phyloP scores from a whole-genome alignment of 2,329 filamentous ascomycete genomes.

The Fusarium sp. region DNA sequence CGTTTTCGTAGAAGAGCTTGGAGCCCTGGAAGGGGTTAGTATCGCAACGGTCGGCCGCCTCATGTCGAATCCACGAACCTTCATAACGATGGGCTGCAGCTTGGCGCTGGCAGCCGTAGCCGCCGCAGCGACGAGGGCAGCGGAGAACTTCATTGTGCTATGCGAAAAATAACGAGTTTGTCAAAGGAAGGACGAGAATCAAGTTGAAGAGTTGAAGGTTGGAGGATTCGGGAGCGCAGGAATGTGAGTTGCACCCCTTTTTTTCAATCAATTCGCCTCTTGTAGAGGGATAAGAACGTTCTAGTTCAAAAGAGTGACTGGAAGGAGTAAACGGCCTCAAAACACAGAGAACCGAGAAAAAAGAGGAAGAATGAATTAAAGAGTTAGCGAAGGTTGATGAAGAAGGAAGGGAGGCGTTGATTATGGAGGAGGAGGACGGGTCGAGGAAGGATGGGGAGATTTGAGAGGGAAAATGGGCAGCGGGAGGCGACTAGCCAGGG shows the following conservation, averaged over 20 bases:
- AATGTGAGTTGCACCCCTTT: conserved; percentile 23
- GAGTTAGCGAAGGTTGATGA: conserved; percentile 41
- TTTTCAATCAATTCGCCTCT: neutral
- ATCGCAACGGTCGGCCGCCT: neutral
- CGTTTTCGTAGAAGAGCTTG: conserved; percentile 90
- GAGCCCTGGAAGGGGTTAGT: conserved; percentile 64
- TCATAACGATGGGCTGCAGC: conserved; percentile 73
- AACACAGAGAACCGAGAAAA: conserved; percentile 36
- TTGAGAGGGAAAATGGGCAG: conserved; percentile 36
- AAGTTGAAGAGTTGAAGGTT: conserved; percentile 12
- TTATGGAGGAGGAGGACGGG: conserved; percentile 19
- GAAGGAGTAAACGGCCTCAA: conserved; percentile 44
- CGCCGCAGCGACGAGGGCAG: conserved; percentile 56
- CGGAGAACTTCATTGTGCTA: conserved; percentile 50
- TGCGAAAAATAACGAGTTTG: conserved; percentile 27
- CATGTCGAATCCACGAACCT: conserved; percentile 60
- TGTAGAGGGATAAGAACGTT: conserved; percentile 16
- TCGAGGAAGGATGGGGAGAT: conserved; percentile 32
- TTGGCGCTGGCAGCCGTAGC: conserved; percentile 55
- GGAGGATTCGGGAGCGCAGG: conserved; percentile 3
- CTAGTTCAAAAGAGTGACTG: conserved; percentile 46
- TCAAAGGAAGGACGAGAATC: conserved; percentile 36
- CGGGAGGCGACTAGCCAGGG: conserved; percentile 23
- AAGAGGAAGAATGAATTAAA: conserved; percentile 42
- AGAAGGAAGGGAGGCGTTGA: conserved; percentile 29